Percentiles rank a stretch among this genome's conserved stretches.
Conservation (phyloP, 2,329 filamentous ascomycete species). For the Ophidiomyces ophidiicola region DNA sequence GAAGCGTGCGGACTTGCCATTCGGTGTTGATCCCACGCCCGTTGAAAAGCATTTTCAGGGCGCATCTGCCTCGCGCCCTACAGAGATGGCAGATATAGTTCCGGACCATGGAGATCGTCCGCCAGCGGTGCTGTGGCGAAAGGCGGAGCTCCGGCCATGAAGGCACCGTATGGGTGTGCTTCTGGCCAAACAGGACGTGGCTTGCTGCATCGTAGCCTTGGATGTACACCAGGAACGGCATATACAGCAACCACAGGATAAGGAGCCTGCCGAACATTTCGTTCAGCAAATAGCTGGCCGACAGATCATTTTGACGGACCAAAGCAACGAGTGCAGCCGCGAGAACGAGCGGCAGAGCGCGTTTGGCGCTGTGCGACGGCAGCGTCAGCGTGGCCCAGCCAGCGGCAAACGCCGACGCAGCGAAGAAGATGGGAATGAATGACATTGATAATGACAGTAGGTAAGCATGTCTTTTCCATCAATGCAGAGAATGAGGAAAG, state of each 20-base stretch:
- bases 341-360: not conserved
- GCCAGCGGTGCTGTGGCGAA: too few species aligned
- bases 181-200: not conserved
- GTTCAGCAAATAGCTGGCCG: not conserved
- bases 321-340: not conserved
- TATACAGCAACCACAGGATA: constrained; percentile 6
- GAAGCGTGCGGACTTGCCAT: constrained; percentile 5
- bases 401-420: not conserved
- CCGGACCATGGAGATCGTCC: not conserved
- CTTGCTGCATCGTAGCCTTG: constrained; percentile 1
- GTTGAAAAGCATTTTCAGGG: constrained; percentile 11
- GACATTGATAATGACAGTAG: too few species aligned
- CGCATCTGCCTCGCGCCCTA: not conserved
- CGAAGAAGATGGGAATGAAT: not conserved
- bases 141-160: not conserved
- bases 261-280: constrained; percentile 8
- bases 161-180: not conserved
- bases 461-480: too few species aligned
- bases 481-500: too few species aligned
- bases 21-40: constrained; percentile 9
- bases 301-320: constrained; percentile 5
- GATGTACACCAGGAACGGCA: constrained; percentile 10
- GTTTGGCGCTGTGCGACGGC: not conserved
- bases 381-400: constrained; percentile 3
- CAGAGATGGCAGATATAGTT: not conserved